Evolutionary conservation across 805 yeast species (phyloP).

Genomic region (Naumovozyma dairenensis): DNA sequence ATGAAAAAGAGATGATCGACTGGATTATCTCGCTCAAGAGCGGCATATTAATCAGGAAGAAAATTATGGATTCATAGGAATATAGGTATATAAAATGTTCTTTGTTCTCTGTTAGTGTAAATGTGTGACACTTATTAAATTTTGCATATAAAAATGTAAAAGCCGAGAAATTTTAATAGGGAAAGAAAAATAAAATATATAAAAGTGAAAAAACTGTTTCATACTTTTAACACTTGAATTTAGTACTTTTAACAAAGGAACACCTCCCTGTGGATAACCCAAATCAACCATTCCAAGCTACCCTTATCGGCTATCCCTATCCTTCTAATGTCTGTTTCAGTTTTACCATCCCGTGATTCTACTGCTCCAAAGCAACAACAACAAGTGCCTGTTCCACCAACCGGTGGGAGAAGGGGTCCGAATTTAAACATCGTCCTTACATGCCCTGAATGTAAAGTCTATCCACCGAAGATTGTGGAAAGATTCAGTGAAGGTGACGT

Average conservation of each 20-base stretch:
- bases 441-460: slow-evolving; percentile 93
- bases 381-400: slow-evolving; percentile 6
- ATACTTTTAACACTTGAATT: too few species aligned
- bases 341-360: slow-evolving; percentile 2
- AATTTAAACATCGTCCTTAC: slow-evolving; percentile 81
- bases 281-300: too few species aligned
- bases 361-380: slow-evolving; percentile 14
- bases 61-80: too few species aligned
- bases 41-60: slow-evolving; percentile 12
- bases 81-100: too few species aligned
- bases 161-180: too few species aligned
- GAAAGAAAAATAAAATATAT: too few species aligned
- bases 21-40: slow-evolving; percentile 20
- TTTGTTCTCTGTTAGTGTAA: too few species aligned
- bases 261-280: background rate
- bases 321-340: background rate
- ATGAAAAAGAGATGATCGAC: slow-evolving; percentile 16
- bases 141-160: too few species aligned
- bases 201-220: too few species aligned
- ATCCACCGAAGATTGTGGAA: slow-evolving; percentile 92
- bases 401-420: slow-evolving; percentile 42
- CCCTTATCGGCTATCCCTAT: too few species aligned
- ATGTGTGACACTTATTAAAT: too few species aligned
- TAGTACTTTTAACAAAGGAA: background rate
- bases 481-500: slow-evolving; percentile 96